phyloP scores from a whole-genome alignment of 116 monocot genomes.

The Phalaenopsis hybrid region DNA sequence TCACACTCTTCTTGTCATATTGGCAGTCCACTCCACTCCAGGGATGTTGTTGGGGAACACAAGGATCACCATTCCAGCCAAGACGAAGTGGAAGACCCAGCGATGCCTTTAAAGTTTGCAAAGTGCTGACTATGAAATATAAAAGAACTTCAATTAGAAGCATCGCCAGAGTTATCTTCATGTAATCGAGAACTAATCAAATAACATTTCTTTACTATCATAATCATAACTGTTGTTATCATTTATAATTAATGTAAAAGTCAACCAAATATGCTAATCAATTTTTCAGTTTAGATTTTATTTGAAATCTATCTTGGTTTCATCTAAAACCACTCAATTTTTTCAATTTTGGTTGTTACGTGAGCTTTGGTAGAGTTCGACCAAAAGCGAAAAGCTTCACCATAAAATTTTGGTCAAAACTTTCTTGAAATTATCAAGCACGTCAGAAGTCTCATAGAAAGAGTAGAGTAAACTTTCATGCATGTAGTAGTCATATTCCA shows the following conservation, averaged over 20 bases:
- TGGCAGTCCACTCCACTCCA: slow-evolving; percentile 97
- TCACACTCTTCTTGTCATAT: slow-evolving; percentile 35
- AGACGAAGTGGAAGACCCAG: slow-evolving; percentile 86
- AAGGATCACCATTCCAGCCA: slow-evolving; percentile 99
- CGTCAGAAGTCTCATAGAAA: background rate
- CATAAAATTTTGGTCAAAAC: background rate
- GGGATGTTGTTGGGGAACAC: slow-evolving; percentile 96
- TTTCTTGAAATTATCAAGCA: background rate
- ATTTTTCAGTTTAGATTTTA: background rate
- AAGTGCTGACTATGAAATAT: slow-evolving; percentile 43
- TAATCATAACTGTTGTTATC: background rate
- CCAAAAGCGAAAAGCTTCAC: background rate
- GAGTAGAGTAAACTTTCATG: background rate
- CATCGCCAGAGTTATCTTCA: background rate
- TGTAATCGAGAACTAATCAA: background rate
- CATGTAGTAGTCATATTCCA: background rate
- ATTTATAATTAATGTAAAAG: background rate
- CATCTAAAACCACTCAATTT: background rate
- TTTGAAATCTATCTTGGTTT: background rate
- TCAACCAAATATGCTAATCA: background rate
- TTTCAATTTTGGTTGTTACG: background rate
- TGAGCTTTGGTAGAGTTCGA: background rate
- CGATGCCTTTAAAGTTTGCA: slow-evolving; percentile 61
- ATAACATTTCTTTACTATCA: background rate
- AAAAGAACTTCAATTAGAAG: slow-evolving; percentile 12